Conservation (phyloP, 1,284 basidiomycete genomes). For the Erythrobasidium hasegawianum region DNA sequence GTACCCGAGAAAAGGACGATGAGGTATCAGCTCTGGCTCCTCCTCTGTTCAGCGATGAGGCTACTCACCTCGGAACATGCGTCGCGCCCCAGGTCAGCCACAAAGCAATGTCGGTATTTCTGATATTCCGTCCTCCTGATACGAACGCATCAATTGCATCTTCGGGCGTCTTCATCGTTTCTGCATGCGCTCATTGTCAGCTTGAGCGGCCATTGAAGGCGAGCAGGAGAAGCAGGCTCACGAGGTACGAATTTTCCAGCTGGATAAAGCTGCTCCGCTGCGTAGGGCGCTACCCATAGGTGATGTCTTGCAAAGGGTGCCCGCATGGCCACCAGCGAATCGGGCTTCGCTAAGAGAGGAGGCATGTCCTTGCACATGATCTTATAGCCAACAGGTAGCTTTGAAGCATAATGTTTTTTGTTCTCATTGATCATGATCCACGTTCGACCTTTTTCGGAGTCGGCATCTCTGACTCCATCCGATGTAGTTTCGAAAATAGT, state of each 20-base stretch:
- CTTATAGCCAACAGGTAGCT: slow-evolving; percentile 69
- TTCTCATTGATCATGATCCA: slow-evolving; percentile 69
- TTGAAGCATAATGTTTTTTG: slow-evolving; percentile 62
- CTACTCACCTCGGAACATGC: slow-evolving; percentile 39
- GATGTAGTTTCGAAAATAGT: slow-evolving; percentile 58
- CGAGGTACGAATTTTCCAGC: slow-evolving; percentile 77
- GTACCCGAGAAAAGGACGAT: background rate
- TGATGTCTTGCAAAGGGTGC: slow-evolving; percentile 72
- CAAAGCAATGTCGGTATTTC: slow-evolving; percentile 72
- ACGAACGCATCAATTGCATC: slow-evolving; percentile 72
- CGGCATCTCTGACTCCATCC: slow-evolving; percentile 61
- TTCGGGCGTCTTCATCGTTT: slow-evolving; percentile 54
- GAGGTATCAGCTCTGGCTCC: slow-evolving; percentile 4
- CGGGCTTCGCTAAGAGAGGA: slow-evolving; percentile 63
- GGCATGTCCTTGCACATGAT: slow-evolving; percentile 64
- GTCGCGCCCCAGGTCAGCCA: slow-evolving; percentile 69
- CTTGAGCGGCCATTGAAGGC: background rate
- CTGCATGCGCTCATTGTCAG: background rate
- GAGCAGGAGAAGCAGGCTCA: slow-evolving; percentile 56
- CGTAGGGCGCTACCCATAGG: slow-evolving; percentile 74
- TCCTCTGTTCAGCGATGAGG: no score
- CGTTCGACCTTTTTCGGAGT: slow-evolving; percentile 63
- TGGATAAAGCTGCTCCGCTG: slow-evolving; percentile 71
- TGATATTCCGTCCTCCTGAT: slow-evolving; percentile 56
- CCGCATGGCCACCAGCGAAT: slow-evolving; percentile 70